Percentiles rank a stretch among this genome's conserved stretches.
These are phyloP conservation scores for Petasospora fabianii DNA, from an alignment of 1,139 yeast genomes.

Conservation along the genomic window DNA sequence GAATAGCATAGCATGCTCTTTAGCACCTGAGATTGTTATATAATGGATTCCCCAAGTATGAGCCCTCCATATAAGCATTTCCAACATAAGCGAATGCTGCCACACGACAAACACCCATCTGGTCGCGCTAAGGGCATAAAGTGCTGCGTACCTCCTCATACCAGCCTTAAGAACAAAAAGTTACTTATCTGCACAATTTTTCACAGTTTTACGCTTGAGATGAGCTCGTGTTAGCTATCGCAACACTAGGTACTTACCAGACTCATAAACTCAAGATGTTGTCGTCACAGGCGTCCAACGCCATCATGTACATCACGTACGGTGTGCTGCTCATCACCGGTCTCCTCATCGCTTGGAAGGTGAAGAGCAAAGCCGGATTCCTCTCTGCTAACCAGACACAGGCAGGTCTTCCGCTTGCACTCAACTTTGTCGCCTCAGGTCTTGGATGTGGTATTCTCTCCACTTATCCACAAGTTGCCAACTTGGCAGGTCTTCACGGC, in stretches of 20 bases:
- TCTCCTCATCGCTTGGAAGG: conserved; percentile 52
- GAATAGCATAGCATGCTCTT: too few species aligned
- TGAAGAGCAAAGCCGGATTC: conserved; percentile 45
- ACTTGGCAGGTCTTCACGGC: conserved; percentile 84
- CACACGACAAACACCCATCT: neutral
- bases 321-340: conserved; percentile 63
- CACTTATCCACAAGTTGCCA: conserved; percentile 84
- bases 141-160: conserved; percentile 3
- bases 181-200: neutral
- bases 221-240: too few species aligned
- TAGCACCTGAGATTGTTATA: too few species aligned
- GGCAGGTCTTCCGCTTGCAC: conserved; percentile 72
- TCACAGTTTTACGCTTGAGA: neutral
- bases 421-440: conserved; percentile 88
- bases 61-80: too few species aligned
- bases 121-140: conserved; percentile 13
- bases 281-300: conserved; percentile 58
- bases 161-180: conserved; percentile 1
- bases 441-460: conserved; percentile 88
- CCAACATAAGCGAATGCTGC: neutral
- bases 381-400: conserved; percentile 79
- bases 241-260: too few species aligned
- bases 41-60: too few species aligned
- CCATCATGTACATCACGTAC: conserved; percentile 73
- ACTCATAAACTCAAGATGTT: too few species aligned